A percentile compares a stretch with the other conserved stretches of the same genome.
These are phyloP conservation scores for Opeltia flavorubescens DNA, from an alignment of 495 filamentous ascomycete genomes.

Conservation along the genomic window DNA sequence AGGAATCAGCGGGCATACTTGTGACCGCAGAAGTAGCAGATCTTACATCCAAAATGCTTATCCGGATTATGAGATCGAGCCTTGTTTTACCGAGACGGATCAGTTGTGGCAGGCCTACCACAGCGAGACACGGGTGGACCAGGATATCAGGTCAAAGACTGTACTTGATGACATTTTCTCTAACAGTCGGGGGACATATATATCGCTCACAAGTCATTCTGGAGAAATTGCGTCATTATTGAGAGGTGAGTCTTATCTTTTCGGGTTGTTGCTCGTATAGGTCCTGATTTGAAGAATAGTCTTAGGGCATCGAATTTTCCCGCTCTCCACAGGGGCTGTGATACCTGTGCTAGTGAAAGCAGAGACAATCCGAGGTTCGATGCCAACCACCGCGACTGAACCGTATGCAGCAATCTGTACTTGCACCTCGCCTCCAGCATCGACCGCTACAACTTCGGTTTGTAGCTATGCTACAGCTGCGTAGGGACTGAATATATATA, in stretches of 20 bases:
- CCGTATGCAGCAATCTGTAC: conserved; percentile 33
- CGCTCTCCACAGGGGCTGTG: conserved; percentile 49
- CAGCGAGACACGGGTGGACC: conserved; percentile 38
- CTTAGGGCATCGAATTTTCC: conserved; percentile 46
- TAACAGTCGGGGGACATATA: conserved; percentile 42
- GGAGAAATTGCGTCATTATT: conserved; percentile 48
- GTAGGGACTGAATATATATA: too few species aligned
- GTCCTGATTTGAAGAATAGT: conserved; percentile 14
- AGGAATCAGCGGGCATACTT: conserved; percentile 60
- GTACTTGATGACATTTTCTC: conserved; percentile 52
- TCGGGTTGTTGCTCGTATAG: background rate
- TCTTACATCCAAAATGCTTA: conserved; percentile 42
- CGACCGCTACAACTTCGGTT: conserved; percentile 32
- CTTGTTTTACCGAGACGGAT: conserved; percentile 48
- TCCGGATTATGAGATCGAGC: conserved; percentile 47
- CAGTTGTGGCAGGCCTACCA: conserved; percentile 42
- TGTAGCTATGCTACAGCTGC: conserved; percentile 30
- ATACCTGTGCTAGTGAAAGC: conserved; percentile 57
- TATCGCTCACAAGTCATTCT: conserved; percentile 55
- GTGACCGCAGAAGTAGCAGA: conserved; percentile 51
- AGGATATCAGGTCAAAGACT: conserved; percentile 37
- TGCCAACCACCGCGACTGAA: conserved; percentile 21
- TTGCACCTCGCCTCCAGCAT: conserved; percentile 35
- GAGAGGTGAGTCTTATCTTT: conserved; percentile 21
- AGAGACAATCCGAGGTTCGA: conserved; percentile 19